Percentiles rank a stretch among this genome's conserved stretches.
Evolutionary conservation across 208 protist species (phyloP).

Genomic region (Leptomonas seymouri): DNA sequence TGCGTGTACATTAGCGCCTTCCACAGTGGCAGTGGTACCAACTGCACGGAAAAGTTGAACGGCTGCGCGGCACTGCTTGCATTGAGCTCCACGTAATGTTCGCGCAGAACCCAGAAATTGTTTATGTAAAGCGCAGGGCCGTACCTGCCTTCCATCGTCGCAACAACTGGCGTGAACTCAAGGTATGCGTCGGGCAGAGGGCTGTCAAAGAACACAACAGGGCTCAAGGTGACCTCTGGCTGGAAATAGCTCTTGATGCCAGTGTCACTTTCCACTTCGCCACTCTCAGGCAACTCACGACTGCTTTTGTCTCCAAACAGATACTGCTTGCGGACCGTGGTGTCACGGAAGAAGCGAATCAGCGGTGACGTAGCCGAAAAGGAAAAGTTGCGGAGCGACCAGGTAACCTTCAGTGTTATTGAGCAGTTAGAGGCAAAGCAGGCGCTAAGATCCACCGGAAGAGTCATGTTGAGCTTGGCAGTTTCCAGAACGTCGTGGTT

Average conservation of each 20-base stretch:
- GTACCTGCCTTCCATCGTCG: constrained; percentile 52
- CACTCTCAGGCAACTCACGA: not conserved
- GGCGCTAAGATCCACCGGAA: constrained; percentile 25
- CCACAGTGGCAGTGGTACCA: constrained; percentile 55
- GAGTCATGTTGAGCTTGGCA: constrained; percentile 18
- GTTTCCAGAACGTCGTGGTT: constrained; percentile 22
- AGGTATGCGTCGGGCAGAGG: constrained; percentile 52
- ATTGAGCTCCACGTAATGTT: constrained; percentile 85
- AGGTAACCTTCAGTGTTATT: constrained; percentile 26
- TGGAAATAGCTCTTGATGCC: constrained; percentile 49
- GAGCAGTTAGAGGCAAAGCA: constrained; percentile 35
- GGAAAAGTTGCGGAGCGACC: constrained; percentile 26
- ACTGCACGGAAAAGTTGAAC: constrained; percentile 58
- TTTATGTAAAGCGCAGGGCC: constrained; percentile 93
- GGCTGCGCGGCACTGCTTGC: constrained; percentile 51
- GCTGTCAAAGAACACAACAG: constrained; percentile 69
- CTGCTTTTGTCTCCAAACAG: constrained; percentile 20
- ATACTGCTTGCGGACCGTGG: constrained; percentile 35
- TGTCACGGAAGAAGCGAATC: constrained; percentile 27
- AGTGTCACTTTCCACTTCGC: not conserved
- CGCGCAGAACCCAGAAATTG: constrained; percentile 94
- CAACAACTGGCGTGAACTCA: constrained; percentile 44
- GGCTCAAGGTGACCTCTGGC: constrained; percentile 67
- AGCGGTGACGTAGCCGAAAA: constrained; percentile 26
- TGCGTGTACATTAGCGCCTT: constrained; percentile 81